Evolutionary conservation across 2,329 filamentous ascomycete species (phyloP).

Genomic region (Sordariomycetes sp.): DNA sequence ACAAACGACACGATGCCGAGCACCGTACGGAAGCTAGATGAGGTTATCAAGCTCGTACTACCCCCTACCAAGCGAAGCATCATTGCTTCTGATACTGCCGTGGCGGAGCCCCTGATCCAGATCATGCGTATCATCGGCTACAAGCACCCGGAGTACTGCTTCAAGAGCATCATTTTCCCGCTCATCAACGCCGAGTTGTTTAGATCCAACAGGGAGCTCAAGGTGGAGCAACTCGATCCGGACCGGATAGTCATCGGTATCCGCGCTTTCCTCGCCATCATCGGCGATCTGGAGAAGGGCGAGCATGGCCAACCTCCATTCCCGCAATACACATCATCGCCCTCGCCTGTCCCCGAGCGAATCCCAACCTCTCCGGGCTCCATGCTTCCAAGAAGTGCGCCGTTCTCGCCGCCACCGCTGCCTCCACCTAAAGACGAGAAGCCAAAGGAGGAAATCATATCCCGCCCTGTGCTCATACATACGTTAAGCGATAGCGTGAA

Average conservation of each 20-base stretch:
- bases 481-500: slow-evolving; percentile 62
- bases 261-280: slow-evolving; percentile 80
- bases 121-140: slow-evolving; percentile 90
- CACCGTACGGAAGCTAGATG: slow-evolving; percentile 71
- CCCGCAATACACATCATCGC: slow-evolving; percentile 42
- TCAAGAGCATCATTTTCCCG: slow-evolving; percentile 85
- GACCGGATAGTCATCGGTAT: slow-evolving; percentile 98
- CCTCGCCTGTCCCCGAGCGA: slow-evolving; percentile 22
- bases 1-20: slow-evolving; percentile 56
- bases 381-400: slow-evolving; percentile 16
- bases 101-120: slow-evolving; percentile 83
- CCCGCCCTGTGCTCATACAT: slow-evolving; percentile 46
- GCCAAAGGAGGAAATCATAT: slow-evolving; percentile 48
- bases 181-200: slow-evolving; percentile 90
- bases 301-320: slow-evolving; percentile 71
- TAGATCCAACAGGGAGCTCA: slow-evolving; percentile 59
- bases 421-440: slow-evolving; percentile 35
- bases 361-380: slow-evolving; percentile 35
- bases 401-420: background rate
- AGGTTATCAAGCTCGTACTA: slow-evolving; percentile 74
- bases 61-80: slow-evolving; percentile 70
- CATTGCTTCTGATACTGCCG: slow-evolving; percentile 68
- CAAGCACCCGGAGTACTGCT: slow-evolving; percentile 87
- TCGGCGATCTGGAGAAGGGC: slow-evolving; percentile 81
- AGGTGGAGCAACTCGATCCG: slow-evolving; percentile 85